Conservation (phyloP, 1,284 basidiomycete genomes). For the Cutaneotrichosporon curvatum region DNA sequence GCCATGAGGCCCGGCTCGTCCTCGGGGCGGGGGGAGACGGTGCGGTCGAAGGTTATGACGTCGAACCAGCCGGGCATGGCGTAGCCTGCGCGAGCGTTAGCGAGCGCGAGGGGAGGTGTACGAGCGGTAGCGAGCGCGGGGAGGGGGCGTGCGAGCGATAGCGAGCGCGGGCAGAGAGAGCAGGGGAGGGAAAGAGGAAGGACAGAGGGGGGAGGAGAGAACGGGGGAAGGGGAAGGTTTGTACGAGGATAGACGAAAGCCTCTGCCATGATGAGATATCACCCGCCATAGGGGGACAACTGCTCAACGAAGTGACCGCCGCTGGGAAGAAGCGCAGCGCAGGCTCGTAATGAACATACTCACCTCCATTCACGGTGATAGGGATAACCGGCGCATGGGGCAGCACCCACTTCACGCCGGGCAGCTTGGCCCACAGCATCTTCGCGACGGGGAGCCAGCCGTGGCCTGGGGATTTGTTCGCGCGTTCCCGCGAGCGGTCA, state of each 20-base stretch:
- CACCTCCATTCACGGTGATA: constrained; percentile 44
- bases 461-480: constrained; percentile 54
- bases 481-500: no score
- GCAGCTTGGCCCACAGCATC: constrained; percentile 54
- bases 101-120: not conserved
- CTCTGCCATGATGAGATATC: no score
- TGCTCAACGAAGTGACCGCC: no score
- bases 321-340: no score
- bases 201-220: no score
- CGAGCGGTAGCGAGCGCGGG: not conserved
- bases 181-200: no score
- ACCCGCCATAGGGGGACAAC: no score
- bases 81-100: constrained; percentile 19
- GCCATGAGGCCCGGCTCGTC: constrained; percentile 61
- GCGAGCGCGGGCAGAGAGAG: no score
- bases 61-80: constrained; percentile 59
- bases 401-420: constrained; percentile 74
- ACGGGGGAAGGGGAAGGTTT: no score
- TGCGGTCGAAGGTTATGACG: constrained; percentile 58
- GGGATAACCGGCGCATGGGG: constrained; percentile 61
- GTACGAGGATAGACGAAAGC: no score
- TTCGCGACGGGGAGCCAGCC: constrained; percentile 73
- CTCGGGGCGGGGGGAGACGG: constrained; percentile 57
- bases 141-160: not conserved
- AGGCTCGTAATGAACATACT: constrained; percentile 4